phyloP scores from a whole-genome alignment of 108 stramenopile species.

The Skeletonema potamos region DNA sequence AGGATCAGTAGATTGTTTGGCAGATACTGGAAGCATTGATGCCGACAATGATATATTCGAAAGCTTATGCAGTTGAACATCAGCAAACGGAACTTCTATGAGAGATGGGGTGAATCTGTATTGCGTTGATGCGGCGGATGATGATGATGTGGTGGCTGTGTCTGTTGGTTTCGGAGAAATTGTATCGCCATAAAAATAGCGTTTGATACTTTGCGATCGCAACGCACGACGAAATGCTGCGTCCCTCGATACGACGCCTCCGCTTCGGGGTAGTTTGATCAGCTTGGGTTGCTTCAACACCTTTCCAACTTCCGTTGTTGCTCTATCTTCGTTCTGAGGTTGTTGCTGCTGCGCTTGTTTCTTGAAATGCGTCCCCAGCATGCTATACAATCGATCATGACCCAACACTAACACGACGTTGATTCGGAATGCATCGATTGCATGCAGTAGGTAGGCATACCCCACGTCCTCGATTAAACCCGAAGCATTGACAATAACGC shows the following conservation, averaged over 20 bases:
- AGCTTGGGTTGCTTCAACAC: constrained; percentile 51
- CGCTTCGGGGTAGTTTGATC: constrained; percentile 83
- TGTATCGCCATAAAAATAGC: constrained; percentile 81
- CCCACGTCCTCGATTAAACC: constrained; percentile 80
- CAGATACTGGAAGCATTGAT: constrained; percentile 78
- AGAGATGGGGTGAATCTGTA: constrained; percentile 79
- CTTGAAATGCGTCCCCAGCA: constrained; percentile 69
- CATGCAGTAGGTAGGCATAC: constrained; percentile 62
- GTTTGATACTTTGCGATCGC: constrained; percentile 63
- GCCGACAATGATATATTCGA: constrained; percentile 70
- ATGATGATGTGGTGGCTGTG: neutral
- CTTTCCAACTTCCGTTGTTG: neutral
- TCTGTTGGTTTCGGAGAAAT: constrained; percentile 20
- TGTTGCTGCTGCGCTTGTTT: constrained; percentile 32
- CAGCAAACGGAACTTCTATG: constrained; percentile 59
- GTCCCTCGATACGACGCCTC: constrained; percentile 76
- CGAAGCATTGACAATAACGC: constrained; percentile 83
- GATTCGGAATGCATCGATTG: constrained; percentile 68
- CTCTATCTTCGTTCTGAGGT: neutral
- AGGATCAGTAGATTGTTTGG: constrained; percentile 81
- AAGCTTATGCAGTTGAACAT: constrained; percentile 65
- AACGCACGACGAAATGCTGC: constrained; percentile 62
- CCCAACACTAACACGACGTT: constrained; percentile 81
- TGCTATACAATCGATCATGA: constrained; percentile 88
- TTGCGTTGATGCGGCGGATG: constrained; percentile 16